These are phyloP conservation scores for Lepidium africanum DNA, from an alignment of 345 rosid genomes.

Conservation along the genomic window DNA sequence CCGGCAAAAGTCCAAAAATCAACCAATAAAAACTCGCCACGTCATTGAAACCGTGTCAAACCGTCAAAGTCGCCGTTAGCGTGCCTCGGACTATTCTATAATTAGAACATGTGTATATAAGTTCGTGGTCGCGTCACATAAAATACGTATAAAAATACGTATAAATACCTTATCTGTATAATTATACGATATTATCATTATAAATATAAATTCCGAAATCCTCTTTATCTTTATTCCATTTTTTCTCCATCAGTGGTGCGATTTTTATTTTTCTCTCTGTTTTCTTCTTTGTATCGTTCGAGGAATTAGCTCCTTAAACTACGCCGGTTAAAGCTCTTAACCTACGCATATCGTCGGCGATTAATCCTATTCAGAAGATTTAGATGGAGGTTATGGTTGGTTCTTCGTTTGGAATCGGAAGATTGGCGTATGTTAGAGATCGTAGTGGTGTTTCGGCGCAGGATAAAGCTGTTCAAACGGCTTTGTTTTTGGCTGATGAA, in stretches of 20 bases:
- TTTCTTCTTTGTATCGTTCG: neutral
- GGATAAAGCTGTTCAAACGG: slow-evolving; percentile 22
- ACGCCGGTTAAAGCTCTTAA: slow-evolving; percentile 6
- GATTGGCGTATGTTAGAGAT: slow-evolving; percentile 33
- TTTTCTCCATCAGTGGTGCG: slow-evolving; percentile 9
- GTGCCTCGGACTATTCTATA: slow-evolving; percentile 17
- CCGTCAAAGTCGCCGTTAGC: slow-evolving; percentile 24
- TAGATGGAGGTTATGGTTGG: slow-evolving; percentile 59
- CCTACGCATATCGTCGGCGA: slow-evolving; percentile 2
- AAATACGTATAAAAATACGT: slow-evolving; percentile 14
- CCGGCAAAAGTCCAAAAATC: neutral
- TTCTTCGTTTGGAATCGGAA: slow-evolving; percentile 36
- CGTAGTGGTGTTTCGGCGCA: slow-evolving; percentile 25
- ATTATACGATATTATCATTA: slow-evolving; percentile 7
- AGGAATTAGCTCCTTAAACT: neutral
- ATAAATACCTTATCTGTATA: slow-evolving; percentile 1
- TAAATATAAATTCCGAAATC: slow-evolving; percentile 8
- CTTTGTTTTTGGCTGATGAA: slow-evolving; percentile 30
- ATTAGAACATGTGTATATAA: neutral
- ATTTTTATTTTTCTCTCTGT: neutral
- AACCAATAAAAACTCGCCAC: neutral
- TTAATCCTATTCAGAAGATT: neutral
- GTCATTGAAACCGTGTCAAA: slow-evolving; percentile 18
- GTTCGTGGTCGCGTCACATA: too few relatives aligned
- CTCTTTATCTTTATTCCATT: slow-evolving; percentile 8